Evolutionary conservation across 2,329 filamentous ascomycete genomes (phyloP), one percentile per base, ranked within the genome.

Genomic region (Exophiala sp.): DNA sequence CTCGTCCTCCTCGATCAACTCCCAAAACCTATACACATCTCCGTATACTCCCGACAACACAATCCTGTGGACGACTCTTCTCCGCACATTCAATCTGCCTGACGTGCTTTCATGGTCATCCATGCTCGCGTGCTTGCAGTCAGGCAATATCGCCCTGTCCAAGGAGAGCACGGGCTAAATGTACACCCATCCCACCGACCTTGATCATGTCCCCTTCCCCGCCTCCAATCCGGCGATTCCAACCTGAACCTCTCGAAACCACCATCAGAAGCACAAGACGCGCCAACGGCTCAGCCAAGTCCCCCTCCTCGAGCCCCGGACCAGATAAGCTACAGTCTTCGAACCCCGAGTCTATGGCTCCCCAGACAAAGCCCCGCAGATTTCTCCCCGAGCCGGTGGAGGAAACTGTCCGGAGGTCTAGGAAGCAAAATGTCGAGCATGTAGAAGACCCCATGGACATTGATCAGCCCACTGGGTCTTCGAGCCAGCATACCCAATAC

Each of bases 381-480:
- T 70, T 71, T 54, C 62, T 72, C 35, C 66, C 70, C 29, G 70
- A 77, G 54, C 75, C 73, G 5, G 66, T 74, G 38, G 75, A 78
- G 61, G 75, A 70, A 10, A 69, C 65, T 9, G 67, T 68, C n/a
- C 68, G 71, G 54, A 75, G 68, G 50, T 74, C 65, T 35, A 68
- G 67, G 55, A 66, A 68, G 54, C 63, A 65, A 35, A 62, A 65
- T 44, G 40, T 54, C 5, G 57, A 52, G 50, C 35, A 52, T 38
- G 20, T 53, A 29, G 55, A 52, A 21, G 41, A 49, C 24, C 46
- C 29, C 12, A 41, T 35, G 12, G 24, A 40, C 43, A 44, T 38
- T 10, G 48, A 47, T 24, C 43, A 14, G 14, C 20, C 47, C n/a
- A 9, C 35, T 20, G 8, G 47, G n/a, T 33, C 39, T 29, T 34